Evolutionary conservation across 345 rosid genomes (phyloP).

Genomic region (Trapa incisa): DNA sequence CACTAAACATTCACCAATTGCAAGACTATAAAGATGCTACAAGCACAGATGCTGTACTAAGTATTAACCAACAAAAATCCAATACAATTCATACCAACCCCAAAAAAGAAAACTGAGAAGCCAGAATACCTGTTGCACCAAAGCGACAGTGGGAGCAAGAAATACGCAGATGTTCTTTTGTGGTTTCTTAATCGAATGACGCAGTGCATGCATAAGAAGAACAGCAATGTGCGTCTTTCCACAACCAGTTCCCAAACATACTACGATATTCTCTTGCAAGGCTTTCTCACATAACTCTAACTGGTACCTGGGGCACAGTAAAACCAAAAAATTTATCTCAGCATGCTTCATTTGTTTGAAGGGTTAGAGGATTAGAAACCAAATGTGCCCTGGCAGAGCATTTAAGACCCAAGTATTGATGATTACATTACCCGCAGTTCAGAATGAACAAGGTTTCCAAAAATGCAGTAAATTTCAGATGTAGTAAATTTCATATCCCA

Average conservation of each 20-base stretch:
- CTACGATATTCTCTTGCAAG: conserved; percentile 61
- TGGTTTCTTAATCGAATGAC: conserved; percentile 59
- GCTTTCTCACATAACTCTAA: conserved; percentile 80
- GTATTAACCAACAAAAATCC: background rate
- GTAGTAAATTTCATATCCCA: background rate
- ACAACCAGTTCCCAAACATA: conserved; percentile 77
- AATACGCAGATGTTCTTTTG: conserved; percentile 49
- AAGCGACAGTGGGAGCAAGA: conserved; percentile 85
- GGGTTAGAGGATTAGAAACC: background rate
- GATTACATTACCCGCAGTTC: background rate
- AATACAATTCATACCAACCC: background rate
- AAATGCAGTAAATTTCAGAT: background rate
- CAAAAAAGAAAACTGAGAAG: background rate
- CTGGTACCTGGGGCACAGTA: conserved; percentile 50
- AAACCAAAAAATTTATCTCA: background rate
- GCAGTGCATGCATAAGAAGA: conserved; percentile 65
- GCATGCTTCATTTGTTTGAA: background rate
- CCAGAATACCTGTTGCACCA: conserved; percentile 66
- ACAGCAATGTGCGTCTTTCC: conserved; percentile 96
- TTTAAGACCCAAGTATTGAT: background rate
- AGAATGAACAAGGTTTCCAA: background rate
- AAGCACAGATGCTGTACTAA: background rate
- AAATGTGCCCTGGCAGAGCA: background rate
- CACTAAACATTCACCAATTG: too few relatives aligned
- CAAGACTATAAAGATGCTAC: too few relatives aligned